Conservation (phyloP, 306 rosid species). For the Lotus japonicus region DNA sequence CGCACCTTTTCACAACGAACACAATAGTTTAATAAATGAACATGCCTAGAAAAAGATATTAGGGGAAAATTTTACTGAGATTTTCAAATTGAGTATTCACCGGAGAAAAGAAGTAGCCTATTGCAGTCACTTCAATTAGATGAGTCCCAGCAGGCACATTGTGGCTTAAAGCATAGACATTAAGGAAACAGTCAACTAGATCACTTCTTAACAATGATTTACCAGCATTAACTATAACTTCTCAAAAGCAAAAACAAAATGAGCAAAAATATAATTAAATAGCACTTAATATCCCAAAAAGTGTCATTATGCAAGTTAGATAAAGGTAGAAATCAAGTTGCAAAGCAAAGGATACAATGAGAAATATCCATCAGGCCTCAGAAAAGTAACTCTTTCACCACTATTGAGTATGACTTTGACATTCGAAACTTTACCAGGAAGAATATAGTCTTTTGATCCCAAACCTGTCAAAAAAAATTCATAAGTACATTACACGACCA, state of each 20-base stretch:
- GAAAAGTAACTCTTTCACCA: slow-evolving; percentile 81
- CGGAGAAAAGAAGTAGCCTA: slow-evolving; percentile 86
- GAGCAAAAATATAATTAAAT: not conserved
- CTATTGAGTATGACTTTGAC: slow-evolving; percentile 88
- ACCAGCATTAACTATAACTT: slow-evolving; percentile 5
- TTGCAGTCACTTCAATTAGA: slow-evolving; percentile 87
- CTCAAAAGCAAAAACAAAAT: not conserved
- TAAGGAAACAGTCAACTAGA: slow-evolving; percentile 38
- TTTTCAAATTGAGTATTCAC: slow-evolving; percentile 39
- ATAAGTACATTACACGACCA: not conserved
- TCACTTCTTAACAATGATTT: slow-evolving; percentile 12
- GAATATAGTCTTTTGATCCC: slow-evolving; percentile 52
- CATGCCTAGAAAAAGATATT: not conserved
- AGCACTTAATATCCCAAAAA: not conserved
- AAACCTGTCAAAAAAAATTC: slow-evolving; percentile 43
- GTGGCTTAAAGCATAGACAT: slow-evolving; percentile 59
- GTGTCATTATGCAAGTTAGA: slow-evolving; percentile 12
- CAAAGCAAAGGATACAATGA: slow-evolving; percentile 81
- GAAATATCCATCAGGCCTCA: slow-evolving; percentile 94
- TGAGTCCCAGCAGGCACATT: slow-evolving; percentile 95
- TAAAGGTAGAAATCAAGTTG: not conserved
- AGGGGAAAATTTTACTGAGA: not conserved
- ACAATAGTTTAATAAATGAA: slow-evolving; percentile 3
- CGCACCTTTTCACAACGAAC: slow-evolving; percentile 58
- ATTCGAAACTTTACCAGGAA: slow-evolving; percentile 68